phyloP scores from a whole-genome alignment of 1,284 basidiomycete genomes.

The Cutaneotrichosporon sp. region DNA sequence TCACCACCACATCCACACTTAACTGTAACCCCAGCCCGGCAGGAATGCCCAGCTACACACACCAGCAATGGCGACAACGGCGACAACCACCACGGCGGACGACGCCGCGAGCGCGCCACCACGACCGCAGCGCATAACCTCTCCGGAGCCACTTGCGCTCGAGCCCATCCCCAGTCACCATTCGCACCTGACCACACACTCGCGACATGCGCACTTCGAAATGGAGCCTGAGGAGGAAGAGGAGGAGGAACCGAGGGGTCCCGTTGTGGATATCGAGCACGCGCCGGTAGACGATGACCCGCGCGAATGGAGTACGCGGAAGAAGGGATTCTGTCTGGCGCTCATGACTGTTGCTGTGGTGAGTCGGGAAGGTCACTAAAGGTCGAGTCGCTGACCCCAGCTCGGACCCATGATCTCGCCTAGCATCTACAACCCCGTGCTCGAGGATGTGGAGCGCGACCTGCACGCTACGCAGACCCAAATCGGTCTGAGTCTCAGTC shows the following conservation, averaged over 20 bases:
- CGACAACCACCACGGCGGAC: too few species aligned
- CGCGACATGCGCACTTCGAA: conserved; percentile 25
- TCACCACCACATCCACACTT: too few species aligned
- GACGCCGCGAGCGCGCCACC: too few species aligned
- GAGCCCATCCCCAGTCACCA: too few species aligned
- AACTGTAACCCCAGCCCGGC: too few species aligned
- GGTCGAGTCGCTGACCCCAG: conserved; percentile 22
- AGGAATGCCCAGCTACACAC: too few species aligned
- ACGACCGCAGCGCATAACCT: too few species aligned
- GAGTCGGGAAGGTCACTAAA: conserved; percentile 10
- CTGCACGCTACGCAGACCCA: conserved; percentile 62
- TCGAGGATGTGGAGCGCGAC: conserved; percentile 61
- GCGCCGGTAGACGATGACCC: conserved; percentile 70
- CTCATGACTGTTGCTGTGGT: conserved; percentile 39
- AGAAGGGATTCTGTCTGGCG: conserved; percentile 54
- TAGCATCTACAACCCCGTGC: conserved; percentile 47
- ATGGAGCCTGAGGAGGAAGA: background rate
- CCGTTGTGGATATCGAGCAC: conserved; percentile 60
- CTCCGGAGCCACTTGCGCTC: too few species aligned
- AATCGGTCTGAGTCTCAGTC: conserved; percentile 66
- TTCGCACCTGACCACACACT: background rate
- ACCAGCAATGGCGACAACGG: too few species aligned
- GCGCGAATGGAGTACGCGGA: conserved; percentile 60
- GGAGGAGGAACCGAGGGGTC: conserved; percentile 9
- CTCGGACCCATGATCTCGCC: conserved; percentile 64